Evolutionary conservation across 148 eudicot genomes (phyloP), one percentile per base, ranked within the genome.

Genomic region (Fagopyrum tataricum): DNA sequence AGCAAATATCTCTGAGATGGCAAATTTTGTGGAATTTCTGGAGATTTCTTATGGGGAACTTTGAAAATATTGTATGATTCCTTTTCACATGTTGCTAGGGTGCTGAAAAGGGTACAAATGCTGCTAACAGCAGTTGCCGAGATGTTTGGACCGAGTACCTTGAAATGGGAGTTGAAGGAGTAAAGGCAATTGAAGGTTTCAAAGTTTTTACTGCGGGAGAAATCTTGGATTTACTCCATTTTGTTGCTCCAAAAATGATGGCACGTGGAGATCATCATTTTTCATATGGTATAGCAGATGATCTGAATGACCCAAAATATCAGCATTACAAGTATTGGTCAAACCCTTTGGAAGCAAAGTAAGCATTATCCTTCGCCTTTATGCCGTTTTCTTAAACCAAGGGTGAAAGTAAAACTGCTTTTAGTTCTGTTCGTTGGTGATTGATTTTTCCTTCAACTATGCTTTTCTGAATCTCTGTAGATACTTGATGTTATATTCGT

Each of bases 121-220:
- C 84, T 66, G 97, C 88, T 67, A 95, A 91, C 75, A 78, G 81
- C 49, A 84, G 93, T 24, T 95, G 98, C 58, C 80, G 86, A 46
- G 97, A 88, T 87, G 93, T 91, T 73, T 95, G 97, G 97, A 95
- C 93, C 0, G 98, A 95, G 79, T 95, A 95, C 76, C 91, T 91
- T 78, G 98, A 95, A 73, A 95, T 95, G 98, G 98, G 98, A 55
- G 66, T 88, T 78, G 73, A 84, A n/a, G 98, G 98, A 59, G 74
- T 95, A 44, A 85, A 91, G 77, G 97, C 97, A 64, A 87, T 95
- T 49, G 84, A 87, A 43, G 98, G 90, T 62, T 95, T 88, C 81
- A 85, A 87, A 84, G 89, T 61, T 68, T 91, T 87, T 77, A 91
- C 97, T 69, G 89, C 93, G 76, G 84, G 81, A 31, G 98, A 95